phyloP scores from a whole-genome alignment of 305 asterid genomes.

The Solanum hybrid region DNA sequence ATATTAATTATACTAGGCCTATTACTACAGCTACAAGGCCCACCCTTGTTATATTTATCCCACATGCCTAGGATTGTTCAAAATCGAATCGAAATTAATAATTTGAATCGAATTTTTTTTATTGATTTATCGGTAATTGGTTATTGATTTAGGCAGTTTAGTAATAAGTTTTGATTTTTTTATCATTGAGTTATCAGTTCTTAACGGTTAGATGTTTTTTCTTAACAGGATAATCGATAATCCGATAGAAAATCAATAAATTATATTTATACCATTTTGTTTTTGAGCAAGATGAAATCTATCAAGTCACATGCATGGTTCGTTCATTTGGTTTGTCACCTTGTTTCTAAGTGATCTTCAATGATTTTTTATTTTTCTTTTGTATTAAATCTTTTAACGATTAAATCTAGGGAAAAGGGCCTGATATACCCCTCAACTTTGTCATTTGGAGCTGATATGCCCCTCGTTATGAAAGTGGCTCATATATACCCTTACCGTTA shows the following conservation, averaged over 20 bases:
- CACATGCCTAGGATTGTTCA: rapidly evolving
- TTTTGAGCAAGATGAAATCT: background rate
- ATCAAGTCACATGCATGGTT: background rate
- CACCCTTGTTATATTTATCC: background rate
- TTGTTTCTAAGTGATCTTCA: background rate
- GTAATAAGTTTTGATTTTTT: background rate
- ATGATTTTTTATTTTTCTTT: too few relatives aligned
- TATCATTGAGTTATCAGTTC: background rate
- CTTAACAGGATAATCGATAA: background rate
- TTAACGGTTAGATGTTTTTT: too few relatives aligned
- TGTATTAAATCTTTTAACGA: background rate
- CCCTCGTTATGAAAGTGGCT: too few relatives aligned
- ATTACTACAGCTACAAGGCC: background rate
- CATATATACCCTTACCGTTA: too few relatives aligned
- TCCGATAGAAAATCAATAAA: too few relatives aligned
- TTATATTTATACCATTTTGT: background rate
- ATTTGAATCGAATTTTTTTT: too few relatives aligned
- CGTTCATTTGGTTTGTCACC: background rate
- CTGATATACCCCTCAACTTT: too few relatives aligned
- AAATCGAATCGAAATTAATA: too few relatives aligned
- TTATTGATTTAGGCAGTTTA: background rate
- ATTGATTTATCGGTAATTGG: too few relatives aligned
- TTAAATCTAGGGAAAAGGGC: too few relatives aligned
- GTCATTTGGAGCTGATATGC: too few relatives aligned
- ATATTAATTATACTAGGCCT: background rate